Evolutionary conservation across 2,329 filamentous ascomycete genomes (phyloP).

Genomic region (Cladorrhinum sp.): DNA sequence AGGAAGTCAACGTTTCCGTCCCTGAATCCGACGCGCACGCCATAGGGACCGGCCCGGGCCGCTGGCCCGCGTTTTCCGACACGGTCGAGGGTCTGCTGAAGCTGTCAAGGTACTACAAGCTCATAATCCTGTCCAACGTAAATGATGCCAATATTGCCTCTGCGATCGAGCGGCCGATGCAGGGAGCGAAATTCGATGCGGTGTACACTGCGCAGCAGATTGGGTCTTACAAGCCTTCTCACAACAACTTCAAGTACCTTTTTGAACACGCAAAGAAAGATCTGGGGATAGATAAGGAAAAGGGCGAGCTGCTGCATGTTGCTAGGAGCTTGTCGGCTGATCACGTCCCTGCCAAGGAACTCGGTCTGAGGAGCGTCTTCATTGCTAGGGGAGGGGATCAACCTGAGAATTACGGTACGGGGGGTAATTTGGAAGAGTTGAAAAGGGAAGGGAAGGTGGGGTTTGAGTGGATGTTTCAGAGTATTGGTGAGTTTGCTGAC

Average conservation of each 20-base stretch:
- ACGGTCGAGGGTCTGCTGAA: conserved; percentile 50
- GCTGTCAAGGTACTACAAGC: conserved; percentile 51
- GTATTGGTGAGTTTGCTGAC: conserved; percentile 38
- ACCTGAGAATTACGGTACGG: conserved; percentile 26
- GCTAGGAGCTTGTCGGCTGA: conserved; percentile 67
- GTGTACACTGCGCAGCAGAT: conserved; percentile 70
- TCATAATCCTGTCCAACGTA: conserved; percentile 61
- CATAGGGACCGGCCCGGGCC: conserved; percentile 51
- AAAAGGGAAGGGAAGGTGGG: conserved; percentile 30
- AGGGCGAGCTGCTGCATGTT: conserved; percentile 60
- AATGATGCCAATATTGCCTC: conserved; percentile 43
- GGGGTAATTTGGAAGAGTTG: conserved; percentile 23
- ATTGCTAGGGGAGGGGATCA: conserved; percentile 54
- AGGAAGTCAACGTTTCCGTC: conserved; percentile 37
- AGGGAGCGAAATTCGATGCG: conserved; percentile 54
- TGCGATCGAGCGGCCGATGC: conserved; percentile 38
- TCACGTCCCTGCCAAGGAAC: conserved; percentile 60
- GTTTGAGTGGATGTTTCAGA: conserved; percentile 39
- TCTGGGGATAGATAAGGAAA: conserved; percentile 50
- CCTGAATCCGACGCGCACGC: conserved; percentile 39
- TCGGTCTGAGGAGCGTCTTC: conserved; percentile 62
- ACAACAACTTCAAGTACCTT: conserved; percentile 64
- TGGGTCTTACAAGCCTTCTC: conserved; percentile 67
- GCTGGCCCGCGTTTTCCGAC: conserved; percentile 58
- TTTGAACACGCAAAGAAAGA: conserved; percentile 50